phyloP scores from a whole-genome alignment of 2,329 filamentous ascomycete species.

The Neofusicoccum cordaticola region DNA sequence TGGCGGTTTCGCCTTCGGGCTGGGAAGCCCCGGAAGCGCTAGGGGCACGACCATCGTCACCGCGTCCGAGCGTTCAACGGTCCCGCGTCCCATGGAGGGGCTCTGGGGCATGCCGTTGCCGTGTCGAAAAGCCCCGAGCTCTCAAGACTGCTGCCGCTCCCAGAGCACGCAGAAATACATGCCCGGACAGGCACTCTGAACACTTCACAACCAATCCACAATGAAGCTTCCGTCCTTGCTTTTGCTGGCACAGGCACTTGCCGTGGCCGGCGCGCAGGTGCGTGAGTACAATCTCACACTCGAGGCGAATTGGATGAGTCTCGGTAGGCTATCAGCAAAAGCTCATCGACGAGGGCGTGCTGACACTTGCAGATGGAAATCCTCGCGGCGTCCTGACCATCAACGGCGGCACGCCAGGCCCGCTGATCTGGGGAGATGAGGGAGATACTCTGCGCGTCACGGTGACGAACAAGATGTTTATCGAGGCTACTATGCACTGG shows the following conservation, averaged over 20 bases:
- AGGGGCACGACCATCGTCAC: background rate
- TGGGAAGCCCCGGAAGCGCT: background rate
- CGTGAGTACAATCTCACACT: slow-evolving; percentile 22
- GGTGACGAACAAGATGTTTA: slow-evolving; percentile 49
- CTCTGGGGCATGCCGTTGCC: background rate
- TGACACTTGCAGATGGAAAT: slow-evolving; percentile 18
- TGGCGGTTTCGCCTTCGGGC: background rate
- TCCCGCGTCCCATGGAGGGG: background rate
- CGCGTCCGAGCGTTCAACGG: background rate
- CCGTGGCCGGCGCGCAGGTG: slow-evolving; percentile 5
- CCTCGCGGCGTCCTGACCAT: slow-evolving; percentile 22
- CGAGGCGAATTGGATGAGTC: slow-evolving; percentile 19
- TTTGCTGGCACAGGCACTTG: background rate
- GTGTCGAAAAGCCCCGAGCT: background rate
- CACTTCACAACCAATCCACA: background rate
- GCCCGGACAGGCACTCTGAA: too few relatives aligned
- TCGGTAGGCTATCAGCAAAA: background rate
- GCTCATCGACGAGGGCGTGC: background rate
- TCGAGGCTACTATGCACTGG: slow-evolving; percentile 50
- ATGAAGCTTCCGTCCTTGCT: background rate
- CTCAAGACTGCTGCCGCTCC: background rate
- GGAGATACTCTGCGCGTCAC: slow-evolving; percentile 26
- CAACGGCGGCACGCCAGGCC: slow-evolving; percentile 45
- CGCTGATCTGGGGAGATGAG: slow-evolving; percentile 31
- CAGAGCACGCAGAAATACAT: too few relatives aligned